phyloP scores from a whole-genome alignment of 2,329 filamentous ascomycete species.

The Colletotrichum lentis region DNA sequence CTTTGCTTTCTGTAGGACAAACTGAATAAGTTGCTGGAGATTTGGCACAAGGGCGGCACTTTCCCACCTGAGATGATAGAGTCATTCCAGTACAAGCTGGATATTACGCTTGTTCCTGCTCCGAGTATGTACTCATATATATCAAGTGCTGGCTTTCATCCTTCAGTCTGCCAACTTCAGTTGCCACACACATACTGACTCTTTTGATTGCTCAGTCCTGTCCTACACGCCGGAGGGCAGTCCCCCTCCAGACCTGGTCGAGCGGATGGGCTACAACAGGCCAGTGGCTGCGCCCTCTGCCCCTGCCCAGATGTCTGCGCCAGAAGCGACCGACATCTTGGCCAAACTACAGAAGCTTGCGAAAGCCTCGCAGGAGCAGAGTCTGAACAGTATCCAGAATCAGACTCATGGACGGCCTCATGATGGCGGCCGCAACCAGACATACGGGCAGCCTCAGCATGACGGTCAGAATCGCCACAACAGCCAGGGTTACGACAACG shows the following conservation, averaged over 20 bases:
- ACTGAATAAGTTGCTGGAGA: slow-evolving; percentile 93
- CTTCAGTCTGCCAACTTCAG: slow-evolving; percentile 1
- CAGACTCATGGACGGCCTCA: slow-evolving; percentile 22
- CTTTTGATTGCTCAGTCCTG: slow-evolving; percentile 55
- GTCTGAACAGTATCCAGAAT: slow-evolving; percentile 41
- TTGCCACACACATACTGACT: slow-evolving; percentile 12
- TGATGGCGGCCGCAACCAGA: slow-evolving; percentile 40
- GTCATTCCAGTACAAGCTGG: slow-evolving; percentile 83
- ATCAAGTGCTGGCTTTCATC: slow-evolving; percentile 17
- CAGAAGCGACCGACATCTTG: slow-evolving; percentile 69
- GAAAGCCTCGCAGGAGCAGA: slow-evolving; percentile 53
- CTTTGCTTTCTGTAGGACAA: slow-evolving; percentile 77
- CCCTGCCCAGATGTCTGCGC: slow-evolving; percentile 51
- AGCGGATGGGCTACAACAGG: slow-evolving; percentile 46
- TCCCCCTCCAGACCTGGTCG: slow-evolving; percentile 59
- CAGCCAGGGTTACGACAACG: slow-evolving; percentile 33
- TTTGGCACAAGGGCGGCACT: slow-evolving; percentile 95
- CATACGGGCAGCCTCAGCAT: slow-evolving; percentile 41
- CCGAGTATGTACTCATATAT: slow-evolving; percentile 66
- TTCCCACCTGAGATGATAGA: slow-evolving; percentile 83
- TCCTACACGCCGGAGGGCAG: slow-evolving; percentile 77
- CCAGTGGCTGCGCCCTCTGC: slow-evolving; percentile 48
- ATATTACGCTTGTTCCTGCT: slow-evolving; percentile 56
- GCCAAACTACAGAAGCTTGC: slow-evolving; percentile 75
- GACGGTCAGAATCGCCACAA: slow-evolving; percentile 39